Base-by-base conservation (phyloP, 2,329 filamentous ascomycete species). In the Stagonosporopsis cucurbitacearum region DNA sequence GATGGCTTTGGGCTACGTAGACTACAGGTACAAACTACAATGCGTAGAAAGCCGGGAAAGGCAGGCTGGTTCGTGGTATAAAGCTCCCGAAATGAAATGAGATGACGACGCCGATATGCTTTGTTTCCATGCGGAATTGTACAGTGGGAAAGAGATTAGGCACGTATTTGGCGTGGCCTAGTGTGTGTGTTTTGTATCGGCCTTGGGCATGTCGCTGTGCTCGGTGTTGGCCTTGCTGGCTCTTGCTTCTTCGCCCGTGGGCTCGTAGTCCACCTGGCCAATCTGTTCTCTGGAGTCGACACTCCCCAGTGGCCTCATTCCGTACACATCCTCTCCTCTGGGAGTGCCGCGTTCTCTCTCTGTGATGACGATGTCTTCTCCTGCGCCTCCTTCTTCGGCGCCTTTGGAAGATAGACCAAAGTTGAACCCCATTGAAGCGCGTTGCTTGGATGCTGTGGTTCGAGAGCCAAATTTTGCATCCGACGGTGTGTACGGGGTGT, bases 171-270 rank as follows among this genome's bases (percentile, higher is more conserved):
- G 53, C 42, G 33, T 51, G 12, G 1, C 39, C 49, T 13, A 65
- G 23, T 6, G 62, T 36, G 62, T 36, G 35, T 65, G 59, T 32
- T 58, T 57, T 7, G 65, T 64, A n/a, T 57, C 50, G 20, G 55
- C 57, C 30, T 57, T 56, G 2, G 48, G 39, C 1, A 50, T 35
- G 11, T 57, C 50, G 28, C 50, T 61, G 20, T 59, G 28, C 9
- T 57, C 62, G 3, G 63, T 67, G n/a, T 51, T 60, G 25, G 48
- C 53, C 19, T 61, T 66, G 13, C 54, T 58, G 7, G 60, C 57
- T 23, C 61, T 30, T 6, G 47, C 41, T 15, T 43, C 41, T 15
- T 43, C 26, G n/a, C 15, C n/a, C 22, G 55, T 23, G 30, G 41
- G 40, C 20, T 26, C 47, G 7, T 47, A 51, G 25, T 56, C 42